Evolutionary conservation across 495 filamentous ascomycete genomes (phyloP), one percentile per base, ranked within the genome.

Genomic region (Podospora appendiculata): DNA sequence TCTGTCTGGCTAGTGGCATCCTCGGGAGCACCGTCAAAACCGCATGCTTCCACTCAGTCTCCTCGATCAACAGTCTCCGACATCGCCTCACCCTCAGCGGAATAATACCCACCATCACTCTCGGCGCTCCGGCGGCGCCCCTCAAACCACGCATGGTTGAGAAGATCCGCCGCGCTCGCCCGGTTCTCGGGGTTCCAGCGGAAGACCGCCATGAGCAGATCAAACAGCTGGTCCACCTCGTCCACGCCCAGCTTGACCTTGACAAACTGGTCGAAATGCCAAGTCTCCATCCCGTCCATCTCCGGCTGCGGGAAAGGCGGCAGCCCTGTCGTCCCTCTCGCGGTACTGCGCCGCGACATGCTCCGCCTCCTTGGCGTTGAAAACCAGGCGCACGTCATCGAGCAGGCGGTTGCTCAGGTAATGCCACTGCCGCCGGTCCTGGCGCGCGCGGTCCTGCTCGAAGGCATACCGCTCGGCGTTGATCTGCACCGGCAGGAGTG

Each of bases 141-240:
- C 12, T 47, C 46, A n/a, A 63, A 60, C 57, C 57, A 62, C 33
- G 17, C 8, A n/a, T 62, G 60, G 13, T 42, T 35, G 25, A 57
- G 34, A 13, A 60, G 36, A 11, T 49, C n/a, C 13, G 40, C 46
- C 4, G 48, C 10, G 5, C 38, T 45, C 1, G 48, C 43, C 34
- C 64, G 50, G 8, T 61, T 52, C 8, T 63, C 53, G 12, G 59
- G 62, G 2, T 46, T 45, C 42, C 63, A 58, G 35, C 41, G 46
- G 10, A 57, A 65, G 46, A 63, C 60, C 0, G 34, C 16, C 33
- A 32, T 41, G 12, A 66, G 11, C 4, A 69, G 53, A 36, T 62
- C 57, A 3, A 50, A 56, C 0, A 67, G 32, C 6, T 59, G 19
- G 3, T 57, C n/a, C 3, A 60, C 50, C 11, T 65, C 65, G 4